These are phyloP conservation scores for Neurospora sp. DNA, from an alignment of 495 filamentous ascomycete genomes.

Conservation along the genomic window DNA sequence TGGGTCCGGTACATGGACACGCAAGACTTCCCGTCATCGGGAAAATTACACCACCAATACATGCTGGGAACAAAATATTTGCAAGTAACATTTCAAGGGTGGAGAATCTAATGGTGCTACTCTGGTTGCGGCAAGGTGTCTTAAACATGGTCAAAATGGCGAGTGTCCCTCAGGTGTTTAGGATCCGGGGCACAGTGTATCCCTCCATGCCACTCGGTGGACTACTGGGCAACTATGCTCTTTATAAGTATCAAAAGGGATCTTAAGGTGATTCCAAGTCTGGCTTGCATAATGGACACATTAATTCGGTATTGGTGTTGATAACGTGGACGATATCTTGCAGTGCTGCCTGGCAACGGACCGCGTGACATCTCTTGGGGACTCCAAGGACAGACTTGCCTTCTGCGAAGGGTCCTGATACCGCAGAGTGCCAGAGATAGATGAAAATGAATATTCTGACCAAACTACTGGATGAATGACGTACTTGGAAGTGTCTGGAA, in stretches of 20 bases:
- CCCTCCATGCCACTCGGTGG: not conserved
- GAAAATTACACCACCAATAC: not conserved
- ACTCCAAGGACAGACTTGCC: not conserved
- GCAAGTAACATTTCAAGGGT: too few relatives aligned
- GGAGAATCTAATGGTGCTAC: too few relatives aligned
- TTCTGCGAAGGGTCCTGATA: not conserved
- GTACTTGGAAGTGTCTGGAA: not conserved
- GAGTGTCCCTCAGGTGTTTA: not conserved
- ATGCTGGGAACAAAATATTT: not conserved
- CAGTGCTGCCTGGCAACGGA: not conserved
- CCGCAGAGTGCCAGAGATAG: not conserved
- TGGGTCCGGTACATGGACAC: not conserved
- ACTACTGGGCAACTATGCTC: not conserved
- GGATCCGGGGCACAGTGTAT: not conserved
- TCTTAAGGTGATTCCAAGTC: not conserved
- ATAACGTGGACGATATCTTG: not conserved
- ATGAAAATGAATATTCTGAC: not conserved
- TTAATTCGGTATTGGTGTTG: not conserved
- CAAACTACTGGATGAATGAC: not conserved
- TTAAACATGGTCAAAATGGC: not conserved
- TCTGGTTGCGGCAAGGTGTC: not conserved
- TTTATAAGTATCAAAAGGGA: not conserved
- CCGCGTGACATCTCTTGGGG: not conserved
- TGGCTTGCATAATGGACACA: not conserved
- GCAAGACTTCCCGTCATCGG: not conserved